Base-by-base conservation (phyloP, 1,139 yeast species). In the Starmera stellimalicola region DNA sequence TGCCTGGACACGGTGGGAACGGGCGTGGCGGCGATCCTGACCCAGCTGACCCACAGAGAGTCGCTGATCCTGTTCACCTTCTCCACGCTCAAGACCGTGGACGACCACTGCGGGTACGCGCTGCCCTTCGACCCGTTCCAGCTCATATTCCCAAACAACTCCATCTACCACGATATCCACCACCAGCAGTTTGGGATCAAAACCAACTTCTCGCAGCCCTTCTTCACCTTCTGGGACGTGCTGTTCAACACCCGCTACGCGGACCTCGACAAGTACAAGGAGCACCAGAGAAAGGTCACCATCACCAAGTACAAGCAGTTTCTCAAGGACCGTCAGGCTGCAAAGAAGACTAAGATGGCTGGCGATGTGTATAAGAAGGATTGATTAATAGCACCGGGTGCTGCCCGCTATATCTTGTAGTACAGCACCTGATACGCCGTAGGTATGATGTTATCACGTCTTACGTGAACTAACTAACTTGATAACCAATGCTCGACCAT, bases 141-240 rank as follows among this genome's bases (percentile, higher is more conserved):
- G 62, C 54, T 75, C 28, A 37, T 88, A 12, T 91, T 91, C 69
- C 97, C 97, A 41, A 91, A 91, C 62, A 88, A 91, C 52, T 84
- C 97, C 10, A 81, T 87, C 26, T 91, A 87, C 57, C 98, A 91
- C 54, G 98, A 91, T 59, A 87, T 91, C 47, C 98, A 91, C 55
- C 98, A 91, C 60, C 98, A 91, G 63, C 75, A 75, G 48, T 91
- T 93, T 71, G 98, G 98, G 23, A 79, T 91, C 60, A 87, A 85
- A 63, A 78, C 79, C 41, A 91, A 91, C 62, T 91, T 78, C 52
- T 79, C 94, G n/a, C 98, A 91, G 63, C 98, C 98, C 7, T 91
- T 88, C 62, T 91, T 91, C 60, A 80, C 88, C 4, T 75, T 85
- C 51, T 91, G 98, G 98, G 98, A 91, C 58, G 60, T 61, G 35